A percentile compares a stretch with the other conserved stretches of the same genome.
These are phyloP conservation scores for Picea engelmannii DNA, from an alignment of 83 land plant genomes.

Conservation along the genomic window DNA sequence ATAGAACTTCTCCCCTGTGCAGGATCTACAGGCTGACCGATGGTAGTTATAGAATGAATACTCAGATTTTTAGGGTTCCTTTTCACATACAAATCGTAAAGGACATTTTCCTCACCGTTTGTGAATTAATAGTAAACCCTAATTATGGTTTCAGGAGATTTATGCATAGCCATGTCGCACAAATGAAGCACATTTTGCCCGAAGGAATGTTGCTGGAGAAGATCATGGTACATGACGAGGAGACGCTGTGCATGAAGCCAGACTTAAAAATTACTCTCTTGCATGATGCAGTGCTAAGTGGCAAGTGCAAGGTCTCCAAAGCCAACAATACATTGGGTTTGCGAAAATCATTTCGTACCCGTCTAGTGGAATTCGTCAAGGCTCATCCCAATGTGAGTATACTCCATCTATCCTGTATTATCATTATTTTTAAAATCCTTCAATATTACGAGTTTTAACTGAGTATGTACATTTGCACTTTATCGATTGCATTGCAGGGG, in stretches of 20 bases:
- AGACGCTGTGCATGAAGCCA: constrained; percentile 46
- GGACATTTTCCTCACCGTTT: neutral
- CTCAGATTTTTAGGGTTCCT: neutral
- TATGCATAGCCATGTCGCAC: constrained; percentile 51
- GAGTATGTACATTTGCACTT: neutral
- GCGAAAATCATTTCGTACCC: constrained; percentile 38
- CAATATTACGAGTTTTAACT: neutral
- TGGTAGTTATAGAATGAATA: neutral
- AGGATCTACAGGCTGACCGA: neutral
- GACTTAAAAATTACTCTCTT: constrained; percentile 51
- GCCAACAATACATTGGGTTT: constrained; percentile 28
- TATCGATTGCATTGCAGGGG: constrained; percentile 21
- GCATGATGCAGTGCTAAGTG: neutral
- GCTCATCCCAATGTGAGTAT: constrained; percentile 46
- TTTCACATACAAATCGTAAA: neutral
- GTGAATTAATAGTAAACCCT: neutral
- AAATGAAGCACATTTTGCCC: constrained; percentile 59
- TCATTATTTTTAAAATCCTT: neutral
- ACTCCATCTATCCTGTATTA: neutral
- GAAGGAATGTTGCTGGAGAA: constrained; percentile 59
- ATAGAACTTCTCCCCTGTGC: neutral
- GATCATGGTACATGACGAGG: constrained; percentile 41
- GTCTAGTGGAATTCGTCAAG: constrained; percentile 30
- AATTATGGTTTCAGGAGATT: constrained; percentile 43
- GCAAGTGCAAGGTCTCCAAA: constrained; percentile 8